Base-by-base conservation (phyloP, 306 rosid genomes). In the Lathyrus oleraceus region DNA sequence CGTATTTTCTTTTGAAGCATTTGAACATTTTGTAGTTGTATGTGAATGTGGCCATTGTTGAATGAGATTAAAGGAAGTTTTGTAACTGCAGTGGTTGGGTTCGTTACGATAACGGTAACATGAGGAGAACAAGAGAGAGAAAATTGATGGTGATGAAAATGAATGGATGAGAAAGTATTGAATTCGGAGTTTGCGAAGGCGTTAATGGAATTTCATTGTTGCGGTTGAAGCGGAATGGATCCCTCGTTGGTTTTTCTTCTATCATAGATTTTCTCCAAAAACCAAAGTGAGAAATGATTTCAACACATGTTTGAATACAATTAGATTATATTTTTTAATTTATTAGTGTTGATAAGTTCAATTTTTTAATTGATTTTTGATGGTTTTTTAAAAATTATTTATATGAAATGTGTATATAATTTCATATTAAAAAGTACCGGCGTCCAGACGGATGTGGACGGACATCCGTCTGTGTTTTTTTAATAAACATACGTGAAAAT, bases 1-100 rank as follows among this genome's bases (percentile, higher is more conserved):
- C 59, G 83, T 75, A 88, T 61, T 81, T 88, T 35, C 92, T 48
- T 67, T 62, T 83, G 86, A 91, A 88, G 79, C 75, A 84, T n/a
- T 76, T 83, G 82, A 91, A 81, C 74, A 87, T 76, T 75, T 70
- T 91, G 96, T 78, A 86, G 43, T 45, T 74, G 82, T 72, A 75
- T 17, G 76, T 83, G 76, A 73, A 73, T 61, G 72, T 63, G 16
- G 62, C 27, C 77, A 78, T 73, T 45, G 65, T 40, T 57, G 49
- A 13, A 19, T 62, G 25, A 14, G 36, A 27, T 43, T 27, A 45
- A 60, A 61, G 23, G 61, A 28, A 61, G 9, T 79, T 27, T 13
- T 57, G 14, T 49, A 42, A 12, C 66, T 32, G 72, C 70, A 4
- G 21, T 73, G 77, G 43, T 42, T 58, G 23, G 36, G 61, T 54